Percentiles rank a stretch among this genome's conserved stretches.
Evolutionary conservation across 2,329 filamentous ascomycete genomes (phyloP).

Genomic region (Neospermospora avenae): DNA sequence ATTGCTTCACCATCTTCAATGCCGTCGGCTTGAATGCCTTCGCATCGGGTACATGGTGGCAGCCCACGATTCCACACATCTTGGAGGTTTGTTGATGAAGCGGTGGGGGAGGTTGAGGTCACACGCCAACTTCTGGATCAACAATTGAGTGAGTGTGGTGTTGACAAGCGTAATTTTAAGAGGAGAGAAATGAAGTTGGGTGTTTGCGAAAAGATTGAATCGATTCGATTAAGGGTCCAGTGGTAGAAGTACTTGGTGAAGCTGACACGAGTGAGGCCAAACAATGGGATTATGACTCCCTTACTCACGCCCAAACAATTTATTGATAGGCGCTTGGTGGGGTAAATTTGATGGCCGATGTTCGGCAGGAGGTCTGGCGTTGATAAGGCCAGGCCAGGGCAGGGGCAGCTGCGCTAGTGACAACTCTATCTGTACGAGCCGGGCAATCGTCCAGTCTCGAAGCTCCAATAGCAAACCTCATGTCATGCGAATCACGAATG

Average conservation of each 20-base stretch:
- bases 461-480: not conserved
- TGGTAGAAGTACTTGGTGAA: not conserved
- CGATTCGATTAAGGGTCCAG: not conserved
- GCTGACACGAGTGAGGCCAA: not conserved
- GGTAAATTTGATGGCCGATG: constrained; percentile 7
- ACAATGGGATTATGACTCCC: constrained; percentile 1
- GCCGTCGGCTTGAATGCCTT: constrained; percentile 95
- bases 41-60: constrained; percentile 91
- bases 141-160: not conserved
- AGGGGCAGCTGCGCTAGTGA: not conserved
- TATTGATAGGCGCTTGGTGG: constrained; percentile 4
- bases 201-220: constrained; percentile 1
- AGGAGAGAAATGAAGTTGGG: not conserved
- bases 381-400: not conserved
- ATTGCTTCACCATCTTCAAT: constrained; percentile 91
- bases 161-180: not conserved
- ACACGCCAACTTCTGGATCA: not conserved
- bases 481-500: constrained; percentile 1
- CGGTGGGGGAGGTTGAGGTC: not conserved
- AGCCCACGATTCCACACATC: constrained; percentile 61
- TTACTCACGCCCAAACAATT: not conserved
- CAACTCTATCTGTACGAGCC: not conserved
- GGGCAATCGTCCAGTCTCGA: not conserved
- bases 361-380: not conserved
- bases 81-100: constrained; percentile 8